Evolutionary conservation across 495 filamentous ascomycete genomes (phyloP), one percentile per base, ranked within the genome.

Genomic region (Chaetomium cochliodes): DNA sequence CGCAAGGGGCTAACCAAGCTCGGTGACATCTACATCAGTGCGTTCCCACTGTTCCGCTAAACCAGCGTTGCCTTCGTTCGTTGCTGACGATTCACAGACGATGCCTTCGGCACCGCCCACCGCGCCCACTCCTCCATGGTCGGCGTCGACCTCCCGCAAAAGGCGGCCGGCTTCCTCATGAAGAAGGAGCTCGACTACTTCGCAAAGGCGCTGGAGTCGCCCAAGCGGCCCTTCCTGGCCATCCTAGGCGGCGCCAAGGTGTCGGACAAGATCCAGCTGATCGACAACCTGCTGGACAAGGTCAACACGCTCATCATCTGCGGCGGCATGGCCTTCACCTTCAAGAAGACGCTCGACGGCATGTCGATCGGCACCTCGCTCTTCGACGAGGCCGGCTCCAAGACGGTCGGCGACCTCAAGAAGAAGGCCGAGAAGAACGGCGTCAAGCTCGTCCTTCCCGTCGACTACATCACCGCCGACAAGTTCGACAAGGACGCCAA

Each of bases 161-260:
- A 93, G 82, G 94, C 94, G 7, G 89, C 93, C 59, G 94, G 94
- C 56, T 98, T 97, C 87, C 88, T 99, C 70, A 90, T 99, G 81
- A 99, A 99, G 90, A 99, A 98, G 84, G 94, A 99, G 79, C 91
- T 99, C 54, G 93, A 98, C 73, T 99, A 98, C 87, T 99, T 99
- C 77, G 94, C 94, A 62, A 86, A 96, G 83, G 94, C 93, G 39
- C 90, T 99, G 41, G 94, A 99, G 82, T 85, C 84, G 69, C 94
- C 94, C 44, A 82, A 93, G 81, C 87, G 92, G 28, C 96, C 96
- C 63, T 99, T 99, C 90, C 90, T 99, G 20, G 96, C 94, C 76
- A 98, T 99, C 76, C 89, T 99, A 5, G 94, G 94, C 66, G 94
- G 94, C 66, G 91, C 96, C 71, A 99, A 99, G 86, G 91, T 99